Base-by-base conservation (phyloP, 2,329 filamentous ascomycete genomes). In the Graphiopsis chlorocephala region DNA sequence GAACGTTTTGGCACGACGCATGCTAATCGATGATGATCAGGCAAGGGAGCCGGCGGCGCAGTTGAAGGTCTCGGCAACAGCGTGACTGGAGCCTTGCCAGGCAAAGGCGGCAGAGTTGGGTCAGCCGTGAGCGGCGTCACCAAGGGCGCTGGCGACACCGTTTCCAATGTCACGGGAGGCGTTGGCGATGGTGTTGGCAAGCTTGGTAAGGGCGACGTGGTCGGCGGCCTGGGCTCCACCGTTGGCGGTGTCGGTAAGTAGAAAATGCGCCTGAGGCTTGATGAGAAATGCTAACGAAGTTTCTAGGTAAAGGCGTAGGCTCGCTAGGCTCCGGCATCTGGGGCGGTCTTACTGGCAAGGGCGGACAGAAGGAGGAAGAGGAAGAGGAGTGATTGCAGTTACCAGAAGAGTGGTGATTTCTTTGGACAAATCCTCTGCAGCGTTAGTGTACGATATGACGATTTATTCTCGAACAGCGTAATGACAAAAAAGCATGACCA, bases 171-270 rank as follows among this genome's bases (percentile, higher is more conserved):
- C 26, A 79, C 78, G 1, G 73, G 76, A 4, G 80, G 80, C 3
- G 57, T 82, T 2, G 80, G 80, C 4, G 78, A 79, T 20, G 79
- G 79, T 1, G 78, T 82, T 5, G 77, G 76, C 2, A 80, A 80
- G 67, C 61, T 82, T 1, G 79, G 80, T 0, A 78, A 77, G 55
- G 80, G 80, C 0, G 78, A 82, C 69, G 70, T 82, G 1, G 71
- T 81, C 26, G 80, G 80, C 2, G 79, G 78, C 2, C 67, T 81
- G 7, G 76, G 78, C 7, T 78, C 75, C 14, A 79, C 76, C 6
- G 71, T 79, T 20, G 78, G 78, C 15, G 79, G 79, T 26, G 78
- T 81, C 15, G 68, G 66, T 33, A 31, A 63, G 48, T 58, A 66
- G 56, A 4, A 35, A 11, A 15, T n/a, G 23, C 11, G 3, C 7